These are phyloP conservation scores for Elaeis oleifera DNA, from an alignment of 202 grass and related monocot genomes.

Conservation along the genomic window DNA sequence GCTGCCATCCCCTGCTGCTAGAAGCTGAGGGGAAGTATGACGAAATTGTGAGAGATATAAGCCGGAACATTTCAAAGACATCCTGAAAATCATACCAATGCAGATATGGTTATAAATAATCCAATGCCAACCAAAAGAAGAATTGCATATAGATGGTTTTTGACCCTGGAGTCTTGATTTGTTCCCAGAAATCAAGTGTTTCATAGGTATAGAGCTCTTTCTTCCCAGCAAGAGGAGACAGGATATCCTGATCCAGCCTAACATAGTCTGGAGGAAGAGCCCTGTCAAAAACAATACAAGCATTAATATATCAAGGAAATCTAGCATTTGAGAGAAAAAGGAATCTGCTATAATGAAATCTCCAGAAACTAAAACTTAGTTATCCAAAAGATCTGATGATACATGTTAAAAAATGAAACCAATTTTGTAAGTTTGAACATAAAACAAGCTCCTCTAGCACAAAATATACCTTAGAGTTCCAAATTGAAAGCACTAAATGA, in stretches of 20 bases:
- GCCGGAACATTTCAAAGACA: conserved; percentile 92
- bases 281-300: conserved; percentile 58
- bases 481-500: too few species aligned
- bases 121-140: background rate
- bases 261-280: conserved; percentile 82
- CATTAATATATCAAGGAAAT: conserved; percentile 3
- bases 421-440: background rate
- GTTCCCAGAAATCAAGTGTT: conserved; percentile 97
- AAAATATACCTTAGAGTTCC: too few species aligned
- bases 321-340: background rate
- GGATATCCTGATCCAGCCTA: conserved; percentile 98
- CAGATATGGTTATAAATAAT: conserved; percentile 12
- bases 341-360: background rate
- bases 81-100: conserved; percentile 43
- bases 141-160: conserved; percentile 9
- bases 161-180: conserved; percentile 98
- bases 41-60: conserved; percentile 86
- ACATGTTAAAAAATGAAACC: background rate
- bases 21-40: conserved; percentile 60
- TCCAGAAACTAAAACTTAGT: background rate
- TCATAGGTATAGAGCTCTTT: conserved; percentile 91
- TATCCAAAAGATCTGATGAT: background rate
- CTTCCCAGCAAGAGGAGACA: conserved; percentile 96
- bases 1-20: conserved; percentile 70
- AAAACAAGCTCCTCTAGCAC: background rate